phyloP scores from a whole-genome alignment of 1,284 basidiomycete species.

The Moesziomyces antarcticus region DNA sequence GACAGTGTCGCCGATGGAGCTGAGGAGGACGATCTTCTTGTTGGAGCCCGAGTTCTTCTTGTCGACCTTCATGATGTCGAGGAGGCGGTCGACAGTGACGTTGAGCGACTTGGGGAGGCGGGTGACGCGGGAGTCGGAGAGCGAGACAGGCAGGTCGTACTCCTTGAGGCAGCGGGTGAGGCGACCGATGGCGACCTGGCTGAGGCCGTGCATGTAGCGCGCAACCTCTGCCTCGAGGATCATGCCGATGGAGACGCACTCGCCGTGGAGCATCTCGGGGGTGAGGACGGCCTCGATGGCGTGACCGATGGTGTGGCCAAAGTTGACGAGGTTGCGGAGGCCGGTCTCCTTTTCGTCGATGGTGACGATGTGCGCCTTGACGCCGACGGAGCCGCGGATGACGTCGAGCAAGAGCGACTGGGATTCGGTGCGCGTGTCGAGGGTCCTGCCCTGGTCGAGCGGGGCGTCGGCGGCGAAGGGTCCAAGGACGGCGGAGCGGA shows the following conservation, averaged over 20 bases:
- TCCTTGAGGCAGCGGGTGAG: slow-evolving; percentile 61
- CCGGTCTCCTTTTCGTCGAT: slow-evolving; percentile 67
- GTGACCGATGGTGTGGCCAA: slow-evolving; percentile 67
- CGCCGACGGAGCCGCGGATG: slow-evolving; percentile 66
- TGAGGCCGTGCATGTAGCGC: slow-evolving; percentile 59
- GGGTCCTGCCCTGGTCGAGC: slow-evolving; percentile 54
- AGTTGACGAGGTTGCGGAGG: slow-evolving; percentile 67
- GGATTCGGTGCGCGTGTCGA: slow-evolving; percentile 58
- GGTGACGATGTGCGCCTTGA: slow-evolving; percentile 67
- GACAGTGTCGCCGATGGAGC: slow-evolving; percentile 88
- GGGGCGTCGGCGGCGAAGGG: slow-evolving; percentile 47
- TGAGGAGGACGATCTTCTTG: slow-evolving; percentile 94
- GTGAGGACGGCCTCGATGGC: slow-evolving; percentile 67
- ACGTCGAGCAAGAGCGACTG: slow-evolving; percentile 66
- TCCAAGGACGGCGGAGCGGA: slow-evolving; percentile 62
- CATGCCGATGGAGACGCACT: slow-evolving; percentile 67
- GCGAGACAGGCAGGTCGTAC: slow-evolving; percentile 64
- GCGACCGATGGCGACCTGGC: slow-evolving; percentile 64
- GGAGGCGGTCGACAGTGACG: slow-evolving; percentile 82
- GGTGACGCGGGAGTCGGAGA: slow-evolving; percentile 63
- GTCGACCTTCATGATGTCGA: slow-evolving; percentile 92
- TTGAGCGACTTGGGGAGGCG: slow-evolving; percentile 77
- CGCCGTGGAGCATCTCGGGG: slow-evolving; percentile 66
- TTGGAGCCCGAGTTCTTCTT: slow-evolving; percentile 92
- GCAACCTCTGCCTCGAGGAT: slow-evolving; percentile 66